Evolutionary conservation across 441 rosid genomes (phyloP), one percentile per base, ranked within the genome.

Genomic region (Erysimum cheiri): DNA sequence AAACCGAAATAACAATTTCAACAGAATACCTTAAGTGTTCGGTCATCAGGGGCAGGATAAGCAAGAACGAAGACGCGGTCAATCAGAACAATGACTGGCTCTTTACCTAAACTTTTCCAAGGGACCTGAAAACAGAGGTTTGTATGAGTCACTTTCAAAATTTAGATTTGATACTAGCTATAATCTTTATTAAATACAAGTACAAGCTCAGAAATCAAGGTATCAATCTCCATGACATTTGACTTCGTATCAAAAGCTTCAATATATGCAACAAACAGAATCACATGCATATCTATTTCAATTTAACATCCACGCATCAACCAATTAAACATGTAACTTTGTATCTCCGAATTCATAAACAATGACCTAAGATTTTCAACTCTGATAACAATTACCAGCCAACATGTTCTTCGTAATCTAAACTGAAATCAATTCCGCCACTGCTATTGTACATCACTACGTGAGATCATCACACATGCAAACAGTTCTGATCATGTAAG

Each of bases 91-190:
- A 95, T 86, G 26, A 95, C 99, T 26, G 99, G 96, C 80, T 95
- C 98, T 81, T 90, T 92, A 48, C 98, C 99, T 67, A 95, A 79
- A 77, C 99, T 84, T 84, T 95, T 92, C 98, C 99, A 95, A 11
- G 99, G 99, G 80, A 95, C 99, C 99, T 95, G 70, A 61, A 70
- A 70, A 80, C 24, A 24, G 24, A 59, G 26, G 68, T 49, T 59
- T 17, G 22, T 43, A 44, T 52, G 4, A 63, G 68, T 32, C 53
- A 43, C 22, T 63, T 24, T 62, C 40, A 56, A 56, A 24, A 11
- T 57, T 39, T 4, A 55, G 26, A 54, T 53, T 17, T 54, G 52
- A 64, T 47, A 31, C 53, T 54, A 67, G 49, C 50, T 56, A 53
- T 67, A 60, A 32, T 1, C 63, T 61, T 32, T n/a, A 44, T n/a